phyloP scores from a whole-genome alignment of 208 protist species.

The Acanthamoeba castellanii region DNA sequence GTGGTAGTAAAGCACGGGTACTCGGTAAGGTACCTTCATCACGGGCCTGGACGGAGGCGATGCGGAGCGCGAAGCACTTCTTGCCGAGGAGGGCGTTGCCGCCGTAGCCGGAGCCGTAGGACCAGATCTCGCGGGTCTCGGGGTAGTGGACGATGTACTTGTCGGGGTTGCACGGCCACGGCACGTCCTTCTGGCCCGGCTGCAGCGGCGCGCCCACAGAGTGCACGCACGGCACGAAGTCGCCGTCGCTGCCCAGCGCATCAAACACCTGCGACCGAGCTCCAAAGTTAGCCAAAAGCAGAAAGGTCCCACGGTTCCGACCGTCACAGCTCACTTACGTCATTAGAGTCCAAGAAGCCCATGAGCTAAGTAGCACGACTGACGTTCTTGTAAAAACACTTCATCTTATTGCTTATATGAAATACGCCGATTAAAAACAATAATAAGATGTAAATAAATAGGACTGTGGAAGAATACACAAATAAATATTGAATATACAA shows the following conservation, averaged over 20 bases:
- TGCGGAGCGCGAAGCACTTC: constrained; percentile 92
- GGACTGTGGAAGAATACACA: not conserved
- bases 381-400: too few relatives aligned
- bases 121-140: constrained; percentile 85
- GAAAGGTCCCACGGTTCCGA: too few relatives aligned
- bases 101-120: constrained; percentile 90
- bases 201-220: constrained; percentile 85
- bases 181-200: constrained; percentile 82
- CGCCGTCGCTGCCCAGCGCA: not conserved
- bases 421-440: not conserved
- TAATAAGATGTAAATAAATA: not conserved
- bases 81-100: constrained; percentile 93
- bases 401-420: too few relatives aligned
- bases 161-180: constrained; percentile 87
- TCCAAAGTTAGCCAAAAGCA: too few relatives aligned
- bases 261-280: not conserved
- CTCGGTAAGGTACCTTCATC: constrained; percentile 71
- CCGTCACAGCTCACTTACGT: too few relatives aligned
- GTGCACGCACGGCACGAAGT: constrained; percentile 89
- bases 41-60: constrained; percentile 86
- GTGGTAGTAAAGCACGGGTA: too few relatives aligned
- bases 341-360: too few relatives aligned
- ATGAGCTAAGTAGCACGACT: too few relatives aligned
- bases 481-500: constrained; percentile 40
- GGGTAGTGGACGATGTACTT: constrained; percentile 90